Percentiles rank a stretch among this genome's conserved stretches.
Evolutionary conservation across 2,329 filamentous ascomycete genomes (phyloP).

Genomic region (Fusarium xyrophilum): DNA sequence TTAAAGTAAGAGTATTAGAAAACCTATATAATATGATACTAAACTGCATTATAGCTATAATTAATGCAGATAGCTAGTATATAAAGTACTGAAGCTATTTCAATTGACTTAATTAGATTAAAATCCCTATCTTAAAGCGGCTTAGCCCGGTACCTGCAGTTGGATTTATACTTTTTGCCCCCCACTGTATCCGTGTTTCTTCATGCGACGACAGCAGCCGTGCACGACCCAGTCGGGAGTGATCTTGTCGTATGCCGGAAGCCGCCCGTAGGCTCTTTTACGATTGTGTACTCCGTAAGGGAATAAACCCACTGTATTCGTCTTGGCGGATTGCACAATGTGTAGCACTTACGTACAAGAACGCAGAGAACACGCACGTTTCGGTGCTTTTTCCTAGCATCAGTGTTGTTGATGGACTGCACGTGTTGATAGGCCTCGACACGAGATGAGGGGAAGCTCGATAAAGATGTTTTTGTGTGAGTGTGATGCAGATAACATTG

Average conservation of each 20-base stretch:
- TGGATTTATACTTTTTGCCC: no score
- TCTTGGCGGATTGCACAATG: constrained; percentile 14
- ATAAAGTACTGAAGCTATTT: no score
- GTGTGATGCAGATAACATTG: constrained; percentile 9
- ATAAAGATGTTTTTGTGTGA: constrained; percentile 5
- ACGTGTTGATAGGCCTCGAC: constrained; percentile 18
- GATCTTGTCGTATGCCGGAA: constrained; percentile 13
- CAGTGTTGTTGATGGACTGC: constrained; percentile 6
- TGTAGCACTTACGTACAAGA: constrained; percentile 32
- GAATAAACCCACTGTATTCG: constrained; percentile 10
- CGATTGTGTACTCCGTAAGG: constrained; percentile 4
- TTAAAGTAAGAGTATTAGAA: no score
- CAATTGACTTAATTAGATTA: no score
- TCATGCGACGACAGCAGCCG: constrained; percentile 27
- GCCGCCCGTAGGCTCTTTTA: neutral
- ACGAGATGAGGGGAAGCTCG: constrained; percentile 22
- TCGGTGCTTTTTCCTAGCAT: constrained; percentile 14
- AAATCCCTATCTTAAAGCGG: no score
- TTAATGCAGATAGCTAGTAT: no score
- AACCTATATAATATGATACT: no score
- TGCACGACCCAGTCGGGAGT: constrained; percentile 26
- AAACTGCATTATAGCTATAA: no score
- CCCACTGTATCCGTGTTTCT: constrained; percentile 15
- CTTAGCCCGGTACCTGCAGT: no score
- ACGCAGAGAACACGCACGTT: constrained; percentile 9